Percentiles rank a stretch among this genome's conserved stretches.
These are phyloP conservation scores for Didymella pinodella DNA, from an alignment of 2,329 filamentous ascomycete species.

Conservation along the genomic window DNA sequence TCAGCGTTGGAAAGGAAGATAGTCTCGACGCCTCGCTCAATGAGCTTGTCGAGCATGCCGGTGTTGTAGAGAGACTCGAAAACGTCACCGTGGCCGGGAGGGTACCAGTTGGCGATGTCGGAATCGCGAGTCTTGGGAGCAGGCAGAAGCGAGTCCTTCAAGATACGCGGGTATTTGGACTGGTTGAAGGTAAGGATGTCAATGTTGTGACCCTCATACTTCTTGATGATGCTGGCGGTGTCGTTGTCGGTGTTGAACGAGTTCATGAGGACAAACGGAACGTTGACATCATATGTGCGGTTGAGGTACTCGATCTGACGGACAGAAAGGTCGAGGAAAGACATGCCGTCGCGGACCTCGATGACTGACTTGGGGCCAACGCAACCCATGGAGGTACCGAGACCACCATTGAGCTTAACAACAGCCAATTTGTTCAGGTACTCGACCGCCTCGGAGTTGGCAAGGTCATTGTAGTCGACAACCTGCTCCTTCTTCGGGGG, in stretches of 20 bases:
- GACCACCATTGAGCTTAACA: slow-evolving; percentile 98
- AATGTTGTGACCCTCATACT: slow-evolving; percentile 99
- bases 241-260: slow-evolving; percentile 99
- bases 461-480: slow-evolving; percentile 89
- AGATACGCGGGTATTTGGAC: slow-evolving; percentile 95
- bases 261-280: slow-evolving; percentile 99
- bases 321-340: slow-evolving; percentile 97
- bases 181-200: slow-evolving; percentile 99
- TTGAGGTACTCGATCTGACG: slow-evolving; percentile 99
- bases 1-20: slow-evolving; percentile 99
- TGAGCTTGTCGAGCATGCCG: slow-evolving; percentile 93
- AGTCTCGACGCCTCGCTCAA: slow-evolving; percentile 94
- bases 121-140: slow-evolving; percentile 90
- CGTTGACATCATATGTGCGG: slow-evolving; percentile 95
- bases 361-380: slow-evolving; percentile 99
- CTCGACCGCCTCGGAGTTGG: slow-evolving; percentile 87
- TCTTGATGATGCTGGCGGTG: slow-evolving; percentile 99
- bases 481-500: slow-evolving; percentile 94
- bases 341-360: slow-evolving; percentile 99
- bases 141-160: slow-evolving; percentile 97
- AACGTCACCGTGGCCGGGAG: slow-evolving; percentile 97
- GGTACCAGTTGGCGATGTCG: slow-evolving; percentile 96
- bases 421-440: slow-evolving; percentile 98
- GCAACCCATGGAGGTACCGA: slow-evolving; percentile 99
- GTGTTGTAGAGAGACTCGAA: slow-evolving; percentile 99